Conservation (phyloP, 2,329 filamentous ascomycete genomes). For the Fusarium bulbicola region DNA sequence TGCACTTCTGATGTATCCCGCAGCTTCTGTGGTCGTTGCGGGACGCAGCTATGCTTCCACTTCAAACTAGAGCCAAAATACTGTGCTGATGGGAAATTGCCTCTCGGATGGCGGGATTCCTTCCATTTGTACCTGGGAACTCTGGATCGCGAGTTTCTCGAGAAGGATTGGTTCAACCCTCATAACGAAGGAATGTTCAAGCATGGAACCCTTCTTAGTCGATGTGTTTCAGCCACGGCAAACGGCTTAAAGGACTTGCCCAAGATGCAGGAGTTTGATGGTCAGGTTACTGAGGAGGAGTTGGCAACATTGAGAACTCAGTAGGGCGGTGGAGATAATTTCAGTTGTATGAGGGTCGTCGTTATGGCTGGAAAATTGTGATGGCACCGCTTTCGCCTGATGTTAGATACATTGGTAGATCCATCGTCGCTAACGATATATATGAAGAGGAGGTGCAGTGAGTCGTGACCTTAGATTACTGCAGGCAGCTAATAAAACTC, state of each 20-base stretch:
- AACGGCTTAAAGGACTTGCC: conserved; percentile 10
- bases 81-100: conserved; percentile 24
- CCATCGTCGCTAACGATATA: too few relatives aligned
- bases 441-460: too few relatives aligned
- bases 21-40: conserved; percentile 42
- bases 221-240: conserved; percentile 31
- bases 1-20: conserved; percentile 28
- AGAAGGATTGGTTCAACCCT: conserved; percentile 34
- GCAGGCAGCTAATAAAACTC: too few relatives aligned
- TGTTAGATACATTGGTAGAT: too few relatives aligned
- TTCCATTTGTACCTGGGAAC: conserved; percentile 35
- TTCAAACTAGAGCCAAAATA: conserved; percentile 22
- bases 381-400: too few relatives aligned
- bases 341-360: too few relatives aligned
- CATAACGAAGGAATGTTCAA: conserved; percentile 26
- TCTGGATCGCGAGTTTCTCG: conserved; percentile 34
- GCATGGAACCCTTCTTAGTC: conserved; percentile 28
- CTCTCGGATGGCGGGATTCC: conserved; percentile 20
- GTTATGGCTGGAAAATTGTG: too few relatives aligned
- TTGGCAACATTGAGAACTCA: background rate
- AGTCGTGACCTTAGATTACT: too few relatives aligned
- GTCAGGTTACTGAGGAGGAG: conserved; percentile 12
- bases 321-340: too few relatives aligned
- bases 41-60: conserved; percentile 33
- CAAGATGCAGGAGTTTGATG: conserved; percentile 28